These are phyloP conservation scores for Ballota nigra DNA, from an alignment of 257 asterid species.

Conservation along the genomic window DNA sequence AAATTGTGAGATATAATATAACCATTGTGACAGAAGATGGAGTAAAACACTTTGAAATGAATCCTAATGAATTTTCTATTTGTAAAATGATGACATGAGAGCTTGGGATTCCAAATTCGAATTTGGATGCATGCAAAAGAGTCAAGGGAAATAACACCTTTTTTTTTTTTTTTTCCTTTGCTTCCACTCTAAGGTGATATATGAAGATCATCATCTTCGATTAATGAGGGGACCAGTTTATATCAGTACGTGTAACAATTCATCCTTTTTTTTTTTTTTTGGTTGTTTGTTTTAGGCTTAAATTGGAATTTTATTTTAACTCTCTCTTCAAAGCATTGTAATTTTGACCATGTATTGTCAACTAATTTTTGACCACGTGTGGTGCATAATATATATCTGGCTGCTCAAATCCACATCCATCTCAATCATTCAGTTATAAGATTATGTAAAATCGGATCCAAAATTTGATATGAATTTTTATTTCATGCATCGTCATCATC, in stretches of 20 bases:
- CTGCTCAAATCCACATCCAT: background rate
- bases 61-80: background rate
- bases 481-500: too few relatives aligned
- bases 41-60: background rate
- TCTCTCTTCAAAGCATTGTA: background rate
- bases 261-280: background rate
- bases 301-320: background rate
- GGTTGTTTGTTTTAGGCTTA: background rate
- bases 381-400: background rate
- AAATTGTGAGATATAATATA: too few relatives aligned
- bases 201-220: constrained; percentile 3
- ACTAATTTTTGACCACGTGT: background rate
- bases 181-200: constrained; percentile 38
- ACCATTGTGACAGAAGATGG: background rate
- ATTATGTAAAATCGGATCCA: background rate
- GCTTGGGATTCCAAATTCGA: constrained; percentile 29
- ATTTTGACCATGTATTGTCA: background rate
- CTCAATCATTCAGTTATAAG: background rate
- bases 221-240: constrained; percentile 37
- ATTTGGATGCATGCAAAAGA: constrained; percentile 10
- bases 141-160: background rate
- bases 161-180: constrained; percentile 30
- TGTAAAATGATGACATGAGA: background rate
- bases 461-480: too few relatives aligned
- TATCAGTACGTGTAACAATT: background rate